phyloP scores from a whole-genome alignment of 768 basidiomycete species.

The Lentinula sp. region DNA sequence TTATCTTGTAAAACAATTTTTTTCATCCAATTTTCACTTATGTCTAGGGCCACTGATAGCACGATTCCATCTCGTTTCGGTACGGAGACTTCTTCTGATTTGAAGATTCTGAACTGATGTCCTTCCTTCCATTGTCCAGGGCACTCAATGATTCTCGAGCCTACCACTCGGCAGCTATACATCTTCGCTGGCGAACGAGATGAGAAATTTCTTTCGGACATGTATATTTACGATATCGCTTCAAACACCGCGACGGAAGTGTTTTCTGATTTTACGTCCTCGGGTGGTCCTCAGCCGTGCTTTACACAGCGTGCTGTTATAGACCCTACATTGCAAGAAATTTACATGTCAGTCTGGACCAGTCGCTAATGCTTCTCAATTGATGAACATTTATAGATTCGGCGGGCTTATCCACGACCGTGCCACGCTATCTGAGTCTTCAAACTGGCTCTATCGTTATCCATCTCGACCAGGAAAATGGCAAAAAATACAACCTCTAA shows the following conservation, averaged over 20 bases:
- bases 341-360: slow-evolving; percentile 56
- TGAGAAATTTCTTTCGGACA: slow-evolving; percentile 64
- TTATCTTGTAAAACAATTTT: background rate
- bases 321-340: slow-evolving; percentile 54
- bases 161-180: slow-evolving; percentile 49
- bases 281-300: slow-evolving; percentile 64
- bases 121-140: slow-evolving; percentile 28
- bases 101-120: slow-evolving; percentile 32
- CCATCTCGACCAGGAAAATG: slow-evolving; percentile 54
- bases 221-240: slow-evolving; percentile 66
- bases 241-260: slow-evolving; percentile 54
- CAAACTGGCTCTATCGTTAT: slow-evolving; percentile 69
- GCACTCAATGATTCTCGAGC: slow-evolving; percentile 79
- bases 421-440: slow-evolving; percentile 39
- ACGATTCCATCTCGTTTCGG: slow-evolving; percentile 11
- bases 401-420: slow-evolving; percentile 9
- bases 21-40: background rate
- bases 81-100: slow-evolving; percentile 36
- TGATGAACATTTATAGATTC: slow-evolving; percentile 38
- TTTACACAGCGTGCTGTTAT: slow-evolving; percentile 74
- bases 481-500: slow-evolving; percentile 48
- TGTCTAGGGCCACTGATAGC: background rate
- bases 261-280: slow-evolving; percentile 52
- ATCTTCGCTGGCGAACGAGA: slow-evolving; percentile 74
- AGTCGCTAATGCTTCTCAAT: slow-evolving; percentile 35